phyloP scores from a whole-genome alignment of 139 green algal species.

The Micractinium sp. region DNA sequence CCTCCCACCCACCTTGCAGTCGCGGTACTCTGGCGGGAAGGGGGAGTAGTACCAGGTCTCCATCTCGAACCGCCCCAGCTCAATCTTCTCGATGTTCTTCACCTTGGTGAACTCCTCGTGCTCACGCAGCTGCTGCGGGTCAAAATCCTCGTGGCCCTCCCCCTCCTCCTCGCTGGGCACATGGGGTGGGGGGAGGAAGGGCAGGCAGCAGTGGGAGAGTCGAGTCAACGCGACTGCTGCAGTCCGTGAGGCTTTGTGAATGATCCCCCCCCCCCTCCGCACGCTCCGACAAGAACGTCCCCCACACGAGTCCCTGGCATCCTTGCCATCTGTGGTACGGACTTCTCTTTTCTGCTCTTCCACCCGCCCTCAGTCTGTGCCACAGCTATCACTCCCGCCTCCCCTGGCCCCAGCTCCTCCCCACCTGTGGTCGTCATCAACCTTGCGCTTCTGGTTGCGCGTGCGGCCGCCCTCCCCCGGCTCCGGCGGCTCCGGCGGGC shows the following conservation, averaged over 20 bases:
- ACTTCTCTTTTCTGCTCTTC: too few relatives aligned
- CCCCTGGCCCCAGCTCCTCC: background rate
- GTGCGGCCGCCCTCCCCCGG: constrained; percentile 38
- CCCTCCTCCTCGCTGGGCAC: constrained; percentile 65
- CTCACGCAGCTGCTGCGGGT: constrained; percentile 85
- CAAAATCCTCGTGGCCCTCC: constrained; percentile 89
- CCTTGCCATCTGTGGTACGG: too few relatives aligned
- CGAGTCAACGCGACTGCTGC: background rate
- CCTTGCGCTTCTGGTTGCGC: constrained; percentile 54
- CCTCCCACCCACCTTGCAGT: constrained; percentile 67
- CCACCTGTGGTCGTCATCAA: constrained; percentile 73
- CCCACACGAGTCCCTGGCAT: too few relatives aligned
- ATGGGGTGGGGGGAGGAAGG: background rate
- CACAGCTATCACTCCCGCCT: background rate
- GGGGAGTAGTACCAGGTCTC: constrained; percentile 99
- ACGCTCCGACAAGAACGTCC: background rate
- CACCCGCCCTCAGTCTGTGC: too few relatives aligned
- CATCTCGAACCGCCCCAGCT: constrained; percentile 94
- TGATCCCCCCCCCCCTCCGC: background rate
- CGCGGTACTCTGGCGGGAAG: constrained; percentile 90
- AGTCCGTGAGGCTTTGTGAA: background rate
- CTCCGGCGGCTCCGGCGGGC: constrained; percentile 42
- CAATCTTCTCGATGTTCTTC: constrained; percentile 96
- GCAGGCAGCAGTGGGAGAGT: background rate
- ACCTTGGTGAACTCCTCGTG: constrained; percentile 99